A percentile compares a stretch with the other conserved stretches of the same genome.
These are phyloP conservation scores for Tetrahymena borealis DNA, from an alignment of 73 alveolate genomes.

Conservation along the genomic window DNA sequence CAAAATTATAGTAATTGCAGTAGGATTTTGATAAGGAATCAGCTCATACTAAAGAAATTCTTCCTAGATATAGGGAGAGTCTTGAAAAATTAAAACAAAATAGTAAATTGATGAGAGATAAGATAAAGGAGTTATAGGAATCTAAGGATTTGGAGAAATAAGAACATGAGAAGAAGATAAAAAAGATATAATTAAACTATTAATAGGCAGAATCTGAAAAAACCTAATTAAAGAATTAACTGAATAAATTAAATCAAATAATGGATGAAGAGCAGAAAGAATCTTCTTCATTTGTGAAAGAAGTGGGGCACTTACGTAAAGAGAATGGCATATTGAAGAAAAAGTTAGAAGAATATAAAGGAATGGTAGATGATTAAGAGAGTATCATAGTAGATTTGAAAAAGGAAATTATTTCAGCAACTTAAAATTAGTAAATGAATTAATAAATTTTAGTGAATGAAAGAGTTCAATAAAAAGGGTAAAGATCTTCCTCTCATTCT, in stretches of 20 bases:
- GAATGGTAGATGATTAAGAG: background rate
- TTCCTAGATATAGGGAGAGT: background rate
- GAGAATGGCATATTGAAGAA: background rate
- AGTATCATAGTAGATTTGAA: background rate
- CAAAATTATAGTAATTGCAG: background rate
- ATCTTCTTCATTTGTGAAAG: background rate
- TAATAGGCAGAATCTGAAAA: background rate
- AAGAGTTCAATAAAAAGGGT: background rate
- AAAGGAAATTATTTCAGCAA: background rate
- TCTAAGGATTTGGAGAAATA: background rate
- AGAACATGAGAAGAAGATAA: background rate
- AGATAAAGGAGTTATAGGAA: background rate
- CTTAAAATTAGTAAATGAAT: background rate
- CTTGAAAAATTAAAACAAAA: background rate
- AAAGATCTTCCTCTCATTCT: background rate
- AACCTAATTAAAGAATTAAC: background rate
- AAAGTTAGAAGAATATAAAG: background rate
- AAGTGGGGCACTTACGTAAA: background rate
- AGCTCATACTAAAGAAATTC: background rate
- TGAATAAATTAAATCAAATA: background rate
- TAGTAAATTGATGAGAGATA: background rate
- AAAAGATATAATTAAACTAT: background rate
- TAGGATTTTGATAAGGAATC: background rate
- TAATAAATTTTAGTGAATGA: background rate
- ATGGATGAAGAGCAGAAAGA: background rate